Percentiles rank a stretch among this genome's conserved stretches.
These are phyloP conservation scores for Penicillium flavigenum DNA, from an alignment of 495 filamentous ascomycete species.

Conservation along the genomic window DNA sequence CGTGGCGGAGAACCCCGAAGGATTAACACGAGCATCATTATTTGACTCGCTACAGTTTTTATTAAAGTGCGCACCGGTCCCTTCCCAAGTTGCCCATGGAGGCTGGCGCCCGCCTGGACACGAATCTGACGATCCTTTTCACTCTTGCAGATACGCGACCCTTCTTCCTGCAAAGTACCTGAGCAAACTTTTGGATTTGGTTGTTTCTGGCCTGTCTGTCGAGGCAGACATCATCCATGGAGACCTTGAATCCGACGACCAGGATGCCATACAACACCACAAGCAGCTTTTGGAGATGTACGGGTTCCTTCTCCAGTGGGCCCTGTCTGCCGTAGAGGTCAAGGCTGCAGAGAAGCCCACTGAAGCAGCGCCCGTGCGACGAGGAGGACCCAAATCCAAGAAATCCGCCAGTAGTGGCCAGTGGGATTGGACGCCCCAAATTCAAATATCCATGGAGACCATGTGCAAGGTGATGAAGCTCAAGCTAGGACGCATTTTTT, in stretches of 20 bases:
- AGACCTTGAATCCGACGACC: constrained; percentile 88
- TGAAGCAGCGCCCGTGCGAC: constrained; percentile 61
- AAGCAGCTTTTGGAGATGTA: constrained; percentile 92
- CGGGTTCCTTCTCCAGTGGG: constrained; percentile 93
- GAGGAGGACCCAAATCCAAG: constrained; percentile 78
- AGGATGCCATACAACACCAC: constrained; percentile 80
- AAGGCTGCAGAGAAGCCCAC: constrained; percentile 87
- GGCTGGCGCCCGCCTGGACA: constrained; percentile 39
- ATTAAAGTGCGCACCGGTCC: constrained; percentile 85
- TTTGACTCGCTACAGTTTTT: constrained; percentile 95
- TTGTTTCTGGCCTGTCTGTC: constrained; percentile 89
- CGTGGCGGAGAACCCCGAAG: constrained; percentile 86
- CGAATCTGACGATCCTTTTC: constrained; percentile 62
- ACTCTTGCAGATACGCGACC: constrained; percentile 72
- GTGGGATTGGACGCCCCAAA: constrained; percentile 86
- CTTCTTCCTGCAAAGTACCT: constrained; percentile 75
- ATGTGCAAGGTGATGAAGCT: constrained; percentile 97
- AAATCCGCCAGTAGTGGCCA: constrained; percentile 69
- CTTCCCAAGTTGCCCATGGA: constrained; percentile 45
- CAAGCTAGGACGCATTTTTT: constrained; percentile 86
- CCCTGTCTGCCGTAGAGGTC: constrained; percentile 85
- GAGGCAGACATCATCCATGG: constrained; percentile 83
- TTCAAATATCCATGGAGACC: constrained; percentile 82
- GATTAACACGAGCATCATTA: constrained; percentile 68
- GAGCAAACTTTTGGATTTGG: constrained; percentile 89